Base-by-base conservation (phyloP, 768 basidiomycete species). In the Russula sp. region DNA sequence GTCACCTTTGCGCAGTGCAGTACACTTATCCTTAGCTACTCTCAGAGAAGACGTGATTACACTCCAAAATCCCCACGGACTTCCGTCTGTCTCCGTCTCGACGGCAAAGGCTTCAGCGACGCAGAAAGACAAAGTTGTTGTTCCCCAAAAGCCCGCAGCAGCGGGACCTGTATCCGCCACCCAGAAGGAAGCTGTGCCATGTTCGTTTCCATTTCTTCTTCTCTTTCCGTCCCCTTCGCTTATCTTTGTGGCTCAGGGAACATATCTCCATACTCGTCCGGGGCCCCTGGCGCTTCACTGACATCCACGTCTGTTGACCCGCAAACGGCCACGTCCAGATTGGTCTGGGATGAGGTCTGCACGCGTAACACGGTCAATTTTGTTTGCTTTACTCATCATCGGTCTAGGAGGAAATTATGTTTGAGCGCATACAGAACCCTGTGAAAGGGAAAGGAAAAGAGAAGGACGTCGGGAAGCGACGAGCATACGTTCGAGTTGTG, bases 401-500 rank as follows among this genome's bases (percentile, higher is more conserved):
- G 5, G 16, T 10, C 0, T 67, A 90, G 85, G 97, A 99, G 76
- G 96, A 98, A 73, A 79, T 95, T 18, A 99, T 99, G 97, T 99
- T 95, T 69, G 96, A 98, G 75, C 90, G 91, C 38, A 87, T 99
- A 69, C 80, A 87, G 14, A 88, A 88, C 63, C 86, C 86, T 16
- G 79, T 79, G 2, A 92, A 91, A 74, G 87, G 90, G 1, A 93
- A 93, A 75, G 88, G 87, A 2, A 98, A 98, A 75, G 94, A 95
- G 72, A 96, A 95, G 72, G 92, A 96, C 67, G 80, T 94, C 22
- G 89, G 92, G 13, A 93, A 92, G 72, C 85, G 90, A 50, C 87
- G 95, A 61, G 96, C 92, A 2, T 99, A 98, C 75, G 92, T 94
- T 52, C 90, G 95, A n/a, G 88, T 99, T 32, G 85, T 95, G 54